A percentile compares a stretch with the other conserved stretches of the same genome.
Evolutionary conservation across 495 filamentous ascomycete species (phyloP).

Genomic region (Staphylotrichum tortipilum): DNA sequence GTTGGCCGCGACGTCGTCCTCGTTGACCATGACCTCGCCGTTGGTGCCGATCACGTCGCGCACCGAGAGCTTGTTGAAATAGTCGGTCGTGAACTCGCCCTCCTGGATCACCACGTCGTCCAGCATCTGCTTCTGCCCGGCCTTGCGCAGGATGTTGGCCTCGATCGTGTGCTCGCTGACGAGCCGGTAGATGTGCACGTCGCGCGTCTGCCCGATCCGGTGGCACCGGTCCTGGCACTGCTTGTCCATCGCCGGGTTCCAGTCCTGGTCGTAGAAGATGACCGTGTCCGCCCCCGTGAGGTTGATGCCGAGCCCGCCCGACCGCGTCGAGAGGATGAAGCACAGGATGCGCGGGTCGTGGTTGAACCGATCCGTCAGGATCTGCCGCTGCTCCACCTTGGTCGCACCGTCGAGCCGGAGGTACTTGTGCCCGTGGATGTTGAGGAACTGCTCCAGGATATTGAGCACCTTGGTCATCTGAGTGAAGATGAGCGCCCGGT

Average conservation of each 20-base stretch:
- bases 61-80: slow-evolving; percentile 75
- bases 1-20: slow-evolving; percentile 57
- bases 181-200: slow-evolving; percentile 96
- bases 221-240: slow-evolving; percentile 98
- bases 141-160: slow-evolving; percentile 94
- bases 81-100: slow-evolving; percentile 96
- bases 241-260: slow-evolving; percentile 99
- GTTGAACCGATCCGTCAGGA: slow-evolving; percentile 95
- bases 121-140: slow-evolving; percentile 93
- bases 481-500: slow-evolving; percentile 94
- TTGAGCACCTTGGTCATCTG: slow-evolving; percentile 99
- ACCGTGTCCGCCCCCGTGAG: slow-evolving; percentile 95
- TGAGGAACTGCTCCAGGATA: slow-evolving; percentile 94
- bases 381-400: slow-evolving; percentile 89
- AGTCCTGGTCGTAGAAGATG: slow-evolving; percentile 99
- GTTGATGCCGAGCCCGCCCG: slow-evolving; percentile 93
- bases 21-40: slow-evolving; percentile 45
- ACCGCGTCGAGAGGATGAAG: slow-evolving; percentile 91
- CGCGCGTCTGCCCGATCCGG: slow-evolving; percentile 94
- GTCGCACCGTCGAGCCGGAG: slow-evolving; percentile 84
- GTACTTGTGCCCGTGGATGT: slow-evolving; percentile 95
- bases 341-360: slow-evolving; percentile 83
- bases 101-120: slow-evolving; percentile 98
- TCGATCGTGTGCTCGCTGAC: slow-evolving; percentile 98
- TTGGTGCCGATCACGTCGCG: slow-evolving; percentile 60